Percentiles rank a stretch among this genome's conserved stretches.
These are phyloP conservation scores for Glycyrrhiza uralensis DNA, from an alignment of 306 rosid genomes.

Conservation along the genomic window DNA sequence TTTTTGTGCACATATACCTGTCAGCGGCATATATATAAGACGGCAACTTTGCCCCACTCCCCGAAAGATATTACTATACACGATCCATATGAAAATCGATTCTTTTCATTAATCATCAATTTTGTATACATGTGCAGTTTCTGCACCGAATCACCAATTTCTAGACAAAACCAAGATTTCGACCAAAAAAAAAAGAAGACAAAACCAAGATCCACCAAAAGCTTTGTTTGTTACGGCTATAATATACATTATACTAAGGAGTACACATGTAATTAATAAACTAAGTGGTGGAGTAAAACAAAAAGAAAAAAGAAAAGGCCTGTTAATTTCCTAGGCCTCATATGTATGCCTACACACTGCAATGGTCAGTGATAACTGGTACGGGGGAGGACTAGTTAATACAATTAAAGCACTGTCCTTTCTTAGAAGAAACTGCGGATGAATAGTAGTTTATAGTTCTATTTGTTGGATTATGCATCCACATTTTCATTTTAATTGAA, in stretches of 20 bases:
- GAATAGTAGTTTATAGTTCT: too few relatives aligned
- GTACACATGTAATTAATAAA: background rate
- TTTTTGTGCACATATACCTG: background rate
- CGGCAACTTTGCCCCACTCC: background rate
- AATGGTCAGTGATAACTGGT: background rate
- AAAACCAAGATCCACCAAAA: background rate
- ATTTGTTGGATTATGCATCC: background rate
- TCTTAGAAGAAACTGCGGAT: slow-evolving; percentile 18
- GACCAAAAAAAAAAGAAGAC: too few relatives aligned
- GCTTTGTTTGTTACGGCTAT: too few relatives aligned
- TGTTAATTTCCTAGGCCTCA: background rate
- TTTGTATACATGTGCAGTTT: background rate
- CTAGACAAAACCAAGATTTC: background rate
- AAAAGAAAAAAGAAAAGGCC: background rate
- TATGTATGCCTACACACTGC: background rate
- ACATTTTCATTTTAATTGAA: background rate
- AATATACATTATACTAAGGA: too few relatives aligned
- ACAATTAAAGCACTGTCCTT: background rate
- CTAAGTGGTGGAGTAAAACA: background rate
- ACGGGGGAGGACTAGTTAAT: background rate
- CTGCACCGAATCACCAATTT: background rate
- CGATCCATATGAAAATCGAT: too few relatives aligned
- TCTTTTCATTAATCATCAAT: too few relatives aligned
- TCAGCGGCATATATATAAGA: too few relatives aligned
- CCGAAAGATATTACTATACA: background rate